phyloP scores from a whole-genome alignment of 2,329 filamentous ascomycete species.

The Cordyceps javanica region DNA sequence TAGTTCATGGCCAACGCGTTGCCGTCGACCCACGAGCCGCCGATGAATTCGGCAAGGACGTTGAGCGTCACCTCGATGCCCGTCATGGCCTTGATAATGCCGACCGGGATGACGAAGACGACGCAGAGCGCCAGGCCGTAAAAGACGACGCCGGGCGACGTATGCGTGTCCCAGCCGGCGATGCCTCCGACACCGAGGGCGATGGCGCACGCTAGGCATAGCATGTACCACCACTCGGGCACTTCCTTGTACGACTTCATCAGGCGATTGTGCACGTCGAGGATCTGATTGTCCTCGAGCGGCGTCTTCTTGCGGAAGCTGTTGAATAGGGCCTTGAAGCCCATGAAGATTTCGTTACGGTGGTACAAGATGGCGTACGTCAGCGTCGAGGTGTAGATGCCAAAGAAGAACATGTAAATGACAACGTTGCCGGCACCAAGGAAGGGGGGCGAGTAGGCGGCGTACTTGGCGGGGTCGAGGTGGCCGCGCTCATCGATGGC shows the following conservation, averaged over 20 bases:
- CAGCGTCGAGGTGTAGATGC: constrained; percentile 45
- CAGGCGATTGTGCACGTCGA: constrained; percentile 43
- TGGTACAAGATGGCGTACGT: constrained; percentile 47
- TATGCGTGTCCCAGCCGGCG: constrained; percentile 43
- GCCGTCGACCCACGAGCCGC: constrained; percentile 43
- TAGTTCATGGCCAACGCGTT: constrained; percentile 49
- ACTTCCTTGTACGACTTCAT: constrained; percentile 43
- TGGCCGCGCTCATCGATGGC: constrained; percentile 37
- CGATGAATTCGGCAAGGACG: constrained; percentile 48
- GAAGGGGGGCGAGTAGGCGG: constrained; percentile 46
- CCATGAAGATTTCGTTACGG: constrained; percentile 42
- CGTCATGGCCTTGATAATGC: constrained; percentile 48
- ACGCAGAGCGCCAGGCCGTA: constrained; percentile 44
- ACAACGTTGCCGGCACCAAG: constrained; percentile 43
- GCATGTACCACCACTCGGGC: constrained; percentile 50
- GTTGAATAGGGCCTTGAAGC: constrained; percentile 41
- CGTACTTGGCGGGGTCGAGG: constrained; percentile 41
- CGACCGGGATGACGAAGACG: constrained; percentile 45
- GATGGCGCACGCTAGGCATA: constrained; percentile 37
- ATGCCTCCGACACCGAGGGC: constrained; percentile 42
- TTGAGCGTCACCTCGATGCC: constrained; percentile 46
- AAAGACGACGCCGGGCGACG: constrained; percentile 44
- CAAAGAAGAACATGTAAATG: constrained; percentile 51
- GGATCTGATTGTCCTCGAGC: constrained; percentile 28
- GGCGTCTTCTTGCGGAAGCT: constrained; percentile 37